phyloP scores from a whole-genome alignment of 805 yeast genomes.

The Blastobotrys parvus region DNA sequence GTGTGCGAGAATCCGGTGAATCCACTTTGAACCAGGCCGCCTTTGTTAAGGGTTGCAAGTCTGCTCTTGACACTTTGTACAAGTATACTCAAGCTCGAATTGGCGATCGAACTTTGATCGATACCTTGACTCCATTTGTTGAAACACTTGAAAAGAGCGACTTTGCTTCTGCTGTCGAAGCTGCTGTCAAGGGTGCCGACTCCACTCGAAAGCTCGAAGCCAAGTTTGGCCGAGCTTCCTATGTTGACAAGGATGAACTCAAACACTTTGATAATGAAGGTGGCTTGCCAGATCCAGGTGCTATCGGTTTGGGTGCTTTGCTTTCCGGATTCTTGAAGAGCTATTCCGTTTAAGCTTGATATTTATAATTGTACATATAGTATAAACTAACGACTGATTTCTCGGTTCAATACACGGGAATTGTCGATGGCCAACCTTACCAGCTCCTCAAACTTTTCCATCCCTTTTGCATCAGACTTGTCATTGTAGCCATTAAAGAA shows the following conservation, averaged over 20 bases:
- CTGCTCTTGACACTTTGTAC: slow-evolving; percentile 66
- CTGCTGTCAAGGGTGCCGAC: slow-evolving; percentile 64
- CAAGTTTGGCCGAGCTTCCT: slow-evolving; percentile 88
- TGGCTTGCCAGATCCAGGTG: slow-evolving; percentile 89
- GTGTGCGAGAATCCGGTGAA: slow-evolving; percentile 29
- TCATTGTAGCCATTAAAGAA: slow-evolving; percentile 33
- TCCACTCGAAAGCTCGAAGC: slow-evolving; percentile 69
- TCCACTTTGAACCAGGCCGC: slow-evolving; percentile 17
- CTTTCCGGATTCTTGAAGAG: slow-evolving; percentile 33
- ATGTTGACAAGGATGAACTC: slow-evolving; percentile 60
- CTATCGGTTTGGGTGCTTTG: slow-evolving; percentile 69
- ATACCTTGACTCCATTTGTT: slow-evolving; percentile 82
- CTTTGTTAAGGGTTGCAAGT: slow-evolving; percentile 25
- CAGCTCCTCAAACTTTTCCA: slow-evolving; percentile 50
- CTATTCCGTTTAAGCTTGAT: not conserved
- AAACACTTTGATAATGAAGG: slow-evolving; percentile 36
- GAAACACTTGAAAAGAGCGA: slow-evolving; percentile 49
- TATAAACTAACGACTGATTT: slow-evolving; percentile 15
- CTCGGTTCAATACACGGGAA: slow-evolving; percentile 37
- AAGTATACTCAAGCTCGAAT: slow-evolving; percentile 81
- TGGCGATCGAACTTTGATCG: slow-evolving; percentile 86
- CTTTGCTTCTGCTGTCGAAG: slow-evolving; percentile 51
- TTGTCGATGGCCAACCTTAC: slow-evolving; percentile 52
- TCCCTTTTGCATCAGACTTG: slow-evolving; percentile 31
- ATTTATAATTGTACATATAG: too few species aligned